Base-by-base conservation (phyloP, 225 moss, liverwort and hornwort genomes). In the Physcomitrellopsis africana region DNA sequence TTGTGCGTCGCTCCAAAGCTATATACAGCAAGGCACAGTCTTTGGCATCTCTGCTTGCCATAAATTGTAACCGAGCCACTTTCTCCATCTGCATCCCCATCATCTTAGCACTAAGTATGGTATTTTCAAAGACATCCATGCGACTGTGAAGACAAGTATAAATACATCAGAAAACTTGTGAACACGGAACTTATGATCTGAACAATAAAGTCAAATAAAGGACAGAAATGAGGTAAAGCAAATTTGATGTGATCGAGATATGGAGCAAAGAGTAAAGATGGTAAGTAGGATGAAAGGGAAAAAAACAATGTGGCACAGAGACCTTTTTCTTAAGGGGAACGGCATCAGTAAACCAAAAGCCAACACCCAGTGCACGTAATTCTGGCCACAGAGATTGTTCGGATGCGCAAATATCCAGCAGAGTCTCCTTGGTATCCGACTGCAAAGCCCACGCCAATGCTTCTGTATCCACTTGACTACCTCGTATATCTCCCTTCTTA, bases 401-500 rank as follows among this genome's bases (percentile, higher is more conserved):
- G 43, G 87, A 79, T 45, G 90, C 83, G 68, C 94, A 94, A 12
- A 93, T 60, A 72, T 88, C 85, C 68, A 94, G 63, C 72, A 99
- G 46, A 55, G 81, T 89, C 64, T 93, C 92, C 64, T 93, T 99
- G 20, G 90, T 82, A 63, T 95, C 97, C 68, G 97, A 95, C 61
- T 95, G 97, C 63, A 95, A 82, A 57, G 97, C 97, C 97, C 97
- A 99, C 19, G 97, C 94, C 80, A 99, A 81, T 24, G 90, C 92
- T 72, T 88, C 89, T 59, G 97, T 93, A 47, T 90, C 81, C 67
- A 93, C 81, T 53, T 72, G 59, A 29, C 78, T 65, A 60, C 75
- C 77, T 76, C 65, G 69, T 18, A 54, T 67, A 66, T 66, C 81
- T 45, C 73, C 73, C 54, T 69, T 80, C 65, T 65, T 72, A 57